A percentile compares a stretch with the other conserved stretches of the same genome.
Evolutionary conservation across 2,329 filamentous ascomycete genomes (phyloP).

Genomic region (Pseudogymnoascus sp.): DNA sequence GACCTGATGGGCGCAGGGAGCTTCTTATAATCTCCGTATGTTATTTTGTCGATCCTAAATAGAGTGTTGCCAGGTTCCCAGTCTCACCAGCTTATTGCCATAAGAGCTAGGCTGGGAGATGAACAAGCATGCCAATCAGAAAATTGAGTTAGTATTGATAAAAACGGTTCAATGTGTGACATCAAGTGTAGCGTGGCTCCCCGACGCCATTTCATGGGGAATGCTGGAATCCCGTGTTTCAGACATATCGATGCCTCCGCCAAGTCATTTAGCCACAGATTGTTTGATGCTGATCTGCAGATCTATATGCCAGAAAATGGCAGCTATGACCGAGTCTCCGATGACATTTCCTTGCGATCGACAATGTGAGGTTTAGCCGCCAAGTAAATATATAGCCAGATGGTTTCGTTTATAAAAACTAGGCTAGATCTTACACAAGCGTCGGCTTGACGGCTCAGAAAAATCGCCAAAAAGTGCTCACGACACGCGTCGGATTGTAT

Average conservation of each 20-base stretch:
- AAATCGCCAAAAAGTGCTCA: background rate
- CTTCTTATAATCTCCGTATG: slow-evolving; percentile 1
- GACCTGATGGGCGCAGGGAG: background rate
- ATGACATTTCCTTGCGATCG: background rate
- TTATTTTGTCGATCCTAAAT: background rate
- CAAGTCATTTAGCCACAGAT: background rate
- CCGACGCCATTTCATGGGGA: background rate
- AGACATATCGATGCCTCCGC: slow-evolving; percentile 2
- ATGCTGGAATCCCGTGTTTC: background rate
- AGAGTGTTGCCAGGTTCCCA: background rate
- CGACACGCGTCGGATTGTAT: background rate
- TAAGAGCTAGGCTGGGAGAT: background rate
- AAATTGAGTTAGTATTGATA: background rate
- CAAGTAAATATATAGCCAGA: background rate
- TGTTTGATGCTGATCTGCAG: background rate
- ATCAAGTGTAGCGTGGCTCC: background rate
- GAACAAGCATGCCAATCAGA: background rate
- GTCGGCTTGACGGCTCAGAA: background rate
- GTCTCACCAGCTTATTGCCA: background rate
- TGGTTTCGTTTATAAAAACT: background rate
- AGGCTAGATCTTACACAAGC: background rate
- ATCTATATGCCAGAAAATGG: background rate
- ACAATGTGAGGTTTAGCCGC: background rate
- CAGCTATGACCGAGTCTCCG: background rate
- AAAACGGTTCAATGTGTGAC: background rate